A percentile compares a stretch with the other conserved stretches of the same genome.
Conservation (phyloP, 768 basidiomycete species). For the Russula sp. region DNA sequence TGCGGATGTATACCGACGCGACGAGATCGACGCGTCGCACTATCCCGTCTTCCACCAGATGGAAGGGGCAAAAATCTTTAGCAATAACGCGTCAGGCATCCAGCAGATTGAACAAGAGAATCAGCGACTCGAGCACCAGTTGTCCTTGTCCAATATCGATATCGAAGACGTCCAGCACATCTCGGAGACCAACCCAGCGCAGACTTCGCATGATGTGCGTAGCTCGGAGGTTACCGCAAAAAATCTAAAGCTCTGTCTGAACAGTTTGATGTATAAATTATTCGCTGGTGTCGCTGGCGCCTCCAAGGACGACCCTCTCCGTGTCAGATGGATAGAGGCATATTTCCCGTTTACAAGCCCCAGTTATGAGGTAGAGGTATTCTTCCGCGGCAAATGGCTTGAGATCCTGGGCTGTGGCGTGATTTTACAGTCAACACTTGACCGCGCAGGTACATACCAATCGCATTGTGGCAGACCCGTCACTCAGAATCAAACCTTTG, state of each 20-base stretch:
- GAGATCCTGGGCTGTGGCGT: conserved; percentile 95
- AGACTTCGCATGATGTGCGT: conserved; percentile 65
- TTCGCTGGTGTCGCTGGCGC: conserved; percentile 58
- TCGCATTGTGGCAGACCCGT: not conserved
- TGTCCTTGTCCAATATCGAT: conserved; percentile 67
- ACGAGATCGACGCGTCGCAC: conserved; percentile 95
- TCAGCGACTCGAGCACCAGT: conserved; percentile 44
- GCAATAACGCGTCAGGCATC: conserved; percentile 48
- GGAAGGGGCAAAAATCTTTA: conserved; percentile 85
- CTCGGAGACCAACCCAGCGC: conserved; percentile 70
- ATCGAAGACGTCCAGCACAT: conserved; percentile 83
- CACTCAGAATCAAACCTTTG: not conserved
- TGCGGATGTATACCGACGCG: conserved; percentile 95
- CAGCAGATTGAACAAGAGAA: conserved; percentile 68
- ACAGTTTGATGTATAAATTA: conserved; percentile 72
- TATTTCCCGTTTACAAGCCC: conserved; percentile 98
- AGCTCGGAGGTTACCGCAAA: conserved; percentile 67
- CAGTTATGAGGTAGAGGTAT: conserved; percentile 96
- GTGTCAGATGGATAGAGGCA: conserved; percentile 95
- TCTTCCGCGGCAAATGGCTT: conserved; percentile 94
- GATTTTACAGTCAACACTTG: conserved; percentile 79
- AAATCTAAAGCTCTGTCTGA: conserved; percentile 86
- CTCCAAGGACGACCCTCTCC: conserved; percentile 59
- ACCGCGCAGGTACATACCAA: conserved; percentile 65
- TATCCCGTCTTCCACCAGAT: conserved; percentile 99